Base-by-base conservation (phyloP, 2,329 filamentous ascomycete genomes). In the Sporothrix euskadiensis region DNA sequence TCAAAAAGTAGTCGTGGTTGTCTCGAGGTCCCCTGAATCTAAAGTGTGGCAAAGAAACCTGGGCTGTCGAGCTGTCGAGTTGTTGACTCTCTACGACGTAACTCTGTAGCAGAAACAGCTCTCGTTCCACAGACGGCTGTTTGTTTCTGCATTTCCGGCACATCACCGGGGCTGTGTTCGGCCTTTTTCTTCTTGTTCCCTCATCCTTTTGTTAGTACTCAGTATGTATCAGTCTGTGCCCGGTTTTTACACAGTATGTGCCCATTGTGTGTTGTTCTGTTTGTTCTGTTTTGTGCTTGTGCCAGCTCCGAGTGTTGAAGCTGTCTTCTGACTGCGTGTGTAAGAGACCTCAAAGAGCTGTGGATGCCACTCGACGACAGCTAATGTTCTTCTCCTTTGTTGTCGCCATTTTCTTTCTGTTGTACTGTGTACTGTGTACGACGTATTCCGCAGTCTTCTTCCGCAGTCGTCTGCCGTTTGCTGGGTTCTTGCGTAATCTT, bases 81-180 rank as follows among this genome's bases (percentile, higher is more conserved):
- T 26, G 26, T 26, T 2, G 26, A 26, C 26, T 26, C 26, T 26
- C 26, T 2, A n/a, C n/a, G n/a, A n/a, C n/a, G n/a, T n/a, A 26
- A 65, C 39, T 65, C 10, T 65, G 61, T 47, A 26, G 22, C 61
- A 66, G 22, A 66, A 47, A 66, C 39, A 35, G n/a, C 26, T 35
- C 57, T 47, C 35, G 61, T 65, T 47, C 57, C 57, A 66, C 22
- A 66, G 22, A 7, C 39, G 39, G 32, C 57, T 47, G n/a, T 39
- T 59, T 47, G 52, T 41, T 39, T 71, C 59, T 61, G 26, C 41
- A 16, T 30, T 52, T 52, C 52, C 14, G 41, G 32, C 44, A 65
- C 22, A 71, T 65, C 70, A 65, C 44, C n/a, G 70, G 57, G 44
- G 70, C 57, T 56, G 57, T 71, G 57, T 56, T 54, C 41, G 30